These are phyloP conservation scores for Geotrichum cucujoidarum DNA, from an alignment of 1,139 yeast genomes.

Conservation along the genomic window DNA sequence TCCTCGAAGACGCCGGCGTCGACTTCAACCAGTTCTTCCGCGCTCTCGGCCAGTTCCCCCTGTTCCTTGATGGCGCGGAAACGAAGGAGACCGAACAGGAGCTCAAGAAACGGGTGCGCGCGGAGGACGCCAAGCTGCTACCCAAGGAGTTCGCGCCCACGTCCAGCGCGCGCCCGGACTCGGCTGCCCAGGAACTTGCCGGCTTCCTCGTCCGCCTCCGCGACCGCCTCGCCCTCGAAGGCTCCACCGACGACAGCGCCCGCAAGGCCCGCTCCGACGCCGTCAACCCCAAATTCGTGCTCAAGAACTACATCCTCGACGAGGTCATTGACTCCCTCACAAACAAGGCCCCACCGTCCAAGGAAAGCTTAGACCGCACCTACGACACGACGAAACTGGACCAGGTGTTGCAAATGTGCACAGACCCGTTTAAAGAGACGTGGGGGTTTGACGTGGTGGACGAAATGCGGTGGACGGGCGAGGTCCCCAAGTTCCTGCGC, in stretches of 20 bases:
- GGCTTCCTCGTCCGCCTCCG: constrained; percentile 42
- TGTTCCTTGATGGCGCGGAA: constrained; percentile 27
- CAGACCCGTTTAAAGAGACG: constrained; percentile 36
- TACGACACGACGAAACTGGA: constrained; percentile 29
- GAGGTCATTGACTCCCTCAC: constrained; percentile 54
- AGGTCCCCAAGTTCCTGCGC: constrained; percentile 28
- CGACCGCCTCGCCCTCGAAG: constrained; percentile 40
- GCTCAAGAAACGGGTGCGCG: constrained; percentile 3
- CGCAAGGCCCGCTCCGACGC: constrained; percentile 42
- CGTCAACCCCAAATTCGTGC: constrained; percentile 74
- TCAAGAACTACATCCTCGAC: constrained; percentile 81
- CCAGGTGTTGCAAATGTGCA: constrained; percentile 36
- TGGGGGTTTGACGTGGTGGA: constrained; percentile 33
- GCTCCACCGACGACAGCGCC: constrained; percentile 35
- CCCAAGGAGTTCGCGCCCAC: constrained; percentile 20
- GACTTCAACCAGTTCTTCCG: constrained; percentile 81
- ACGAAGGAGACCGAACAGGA: constrained; percentile 3
- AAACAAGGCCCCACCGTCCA: constrained; percentile 7
- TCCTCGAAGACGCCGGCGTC: constrained; percentile 55
- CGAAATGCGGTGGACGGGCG: constrained; percentile 30
- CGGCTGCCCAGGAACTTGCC: constrained; percentile 24
- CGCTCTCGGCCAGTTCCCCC: constrained; percentile 46
- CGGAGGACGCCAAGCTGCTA: not conserved
- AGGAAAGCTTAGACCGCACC: not conserved
- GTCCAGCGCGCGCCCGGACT: constrained; percentile 14